Percentiles rank a stretch among this genome's conserved stretches.
Conservation (phyloP, 441 rosid genomes). For the Erodium moschatum region DNA sequence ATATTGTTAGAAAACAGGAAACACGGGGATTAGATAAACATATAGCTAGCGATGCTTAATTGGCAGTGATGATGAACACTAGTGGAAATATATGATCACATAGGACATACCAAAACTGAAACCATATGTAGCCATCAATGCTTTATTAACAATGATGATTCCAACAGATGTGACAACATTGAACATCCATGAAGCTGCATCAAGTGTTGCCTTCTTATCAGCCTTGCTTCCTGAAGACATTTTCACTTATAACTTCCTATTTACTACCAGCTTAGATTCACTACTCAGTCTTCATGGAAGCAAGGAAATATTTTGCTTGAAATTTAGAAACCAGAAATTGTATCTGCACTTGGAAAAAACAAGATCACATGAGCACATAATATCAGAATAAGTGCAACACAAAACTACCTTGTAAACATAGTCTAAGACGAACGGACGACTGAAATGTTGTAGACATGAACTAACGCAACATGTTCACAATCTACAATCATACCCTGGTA, state of each 20-base stretch:
- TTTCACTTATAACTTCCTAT: constrained; percentile 18
- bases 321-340: neutral
- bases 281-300: constrained; percentile 23
- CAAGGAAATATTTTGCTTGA: neutral
- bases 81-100: neutral
- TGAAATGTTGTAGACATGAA: neutral
- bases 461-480: neutral
- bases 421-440: too few relatives aligned
- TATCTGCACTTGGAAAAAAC: neutral
- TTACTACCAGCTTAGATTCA: constrained; percentile 19
- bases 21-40: neutral
- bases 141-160: constrained; percentile 64
- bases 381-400: neutral
- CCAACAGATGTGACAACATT: constrained; percentile 74
- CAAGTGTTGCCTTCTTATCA: constrained; percentile 54
- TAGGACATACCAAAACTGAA: constrained; percentile 53
- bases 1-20: too few relatives aligned
- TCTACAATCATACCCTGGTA: neutral
- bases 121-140: constrained; percentile 69
- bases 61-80: neutral
- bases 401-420: neutral
- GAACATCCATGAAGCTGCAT: constrained; percentile 78
- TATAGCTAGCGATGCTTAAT: neutral
- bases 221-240: constrained; percentile 53
- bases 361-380: neutral